Percentiles rank a stretch among this genome's conserved stretches.
Evolutionary conservation across 2,329 filamentous ascomycete species (phyloP).

Genomic region (Aspergillus aculeatinus): DNA sequence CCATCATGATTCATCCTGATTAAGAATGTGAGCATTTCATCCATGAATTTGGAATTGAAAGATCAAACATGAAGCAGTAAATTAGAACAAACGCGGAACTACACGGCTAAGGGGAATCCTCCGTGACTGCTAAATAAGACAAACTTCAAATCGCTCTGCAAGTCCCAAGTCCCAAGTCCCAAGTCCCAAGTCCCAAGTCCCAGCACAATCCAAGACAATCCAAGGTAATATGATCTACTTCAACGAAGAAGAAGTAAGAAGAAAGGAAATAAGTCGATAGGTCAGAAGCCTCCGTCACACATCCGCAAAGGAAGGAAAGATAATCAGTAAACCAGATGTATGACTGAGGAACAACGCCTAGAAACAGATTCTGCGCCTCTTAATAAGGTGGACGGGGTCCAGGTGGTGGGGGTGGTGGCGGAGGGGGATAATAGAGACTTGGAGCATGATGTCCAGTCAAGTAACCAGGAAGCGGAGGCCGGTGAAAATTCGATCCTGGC

Average conservation of each 20-base stretch:
- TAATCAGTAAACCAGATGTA: too few relatives aligned
- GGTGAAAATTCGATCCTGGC: constrained; percentile 39
- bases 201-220: neutral
- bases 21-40: too few relatives aligned
- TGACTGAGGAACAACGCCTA: neutral
- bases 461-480: constrained; percentile 32
- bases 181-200: neutral
- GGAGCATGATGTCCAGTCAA: constrained; percentile 23
- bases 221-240: constrained; percentile 1
- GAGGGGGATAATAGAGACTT: constrained; percentile 26
- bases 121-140: constrained; percentile 2
- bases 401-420: constrained; percentile 21
- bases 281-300: neutral
- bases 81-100: neutral
- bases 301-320: neutral
- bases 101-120: constrained; percentile 7
- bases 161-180: neutral
- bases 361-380: neutral
- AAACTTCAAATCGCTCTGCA: neutral
- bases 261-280: too few relatives aligned
- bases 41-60: too few relatives aligned
- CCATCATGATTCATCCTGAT: constrained; percentile 15
- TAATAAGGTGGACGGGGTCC: constrained; percentile 23
- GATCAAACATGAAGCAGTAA: neutral
- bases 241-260: neutral